Percentiles rank a stretch among this genome's conserved stretches.
phyloP scores from a whole-genome alignment of 129 eudicot species.

The Escallonia herrerae region DNA sequence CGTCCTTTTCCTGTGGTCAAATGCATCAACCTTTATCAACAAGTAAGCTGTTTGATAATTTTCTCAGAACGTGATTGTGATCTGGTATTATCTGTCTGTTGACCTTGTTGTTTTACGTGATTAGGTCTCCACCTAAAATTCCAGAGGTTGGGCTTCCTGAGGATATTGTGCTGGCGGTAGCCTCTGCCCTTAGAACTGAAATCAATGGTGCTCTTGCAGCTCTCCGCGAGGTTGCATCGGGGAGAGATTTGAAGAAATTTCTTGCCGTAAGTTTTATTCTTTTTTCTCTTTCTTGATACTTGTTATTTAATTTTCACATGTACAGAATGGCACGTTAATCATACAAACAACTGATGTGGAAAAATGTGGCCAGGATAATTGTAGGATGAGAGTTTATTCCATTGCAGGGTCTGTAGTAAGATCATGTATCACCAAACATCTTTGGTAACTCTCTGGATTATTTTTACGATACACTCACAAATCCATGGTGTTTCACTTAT shows the following conservation, averaged over 20 bases:
- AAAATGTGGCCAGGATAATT: too few relatives aligned
- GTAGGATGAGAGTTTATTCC: not conserved
- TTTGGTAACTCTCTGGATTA: too few relatives aligned
- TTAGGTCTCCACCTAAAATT: constrained; percentile 75
- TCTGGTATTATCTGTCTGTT: not conserved
- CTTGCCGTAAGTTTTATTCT: constrained; percentile 49
- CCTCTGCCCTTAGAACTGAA: constrained; percentile 60
- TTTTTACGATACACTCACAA: constrained; percentile 2
- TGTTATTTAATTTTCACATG: not conserved
- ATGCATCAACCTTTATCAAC: constrained; percentile 71
- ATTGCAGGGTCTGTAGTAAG: not conserved
- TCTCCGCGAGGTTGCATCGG: constrained; percentile 71
- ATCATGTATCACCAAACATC: too few relatives aligned
- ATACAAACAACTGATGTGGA: too few relatives aligned
- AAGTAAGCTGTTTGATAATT: constrained; percentile 34
- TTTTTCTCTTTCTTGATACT: not conserved
- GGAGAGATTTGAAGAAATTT: constrained; percentile 77
- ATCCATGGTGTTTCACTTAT: not conserved
- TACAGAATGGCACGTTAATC: too few relatives aligned
- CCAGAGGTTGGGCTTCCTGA: constrained; percentile 79
- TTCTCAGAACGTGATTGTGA: not conserved
- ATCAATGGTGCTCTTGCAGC: constrained; percentile 48
- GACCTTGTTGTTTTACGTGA: not conserved
- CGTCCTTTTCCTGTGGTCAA: constrained; percentile 70
- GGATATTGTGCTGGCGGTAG: constrained; percentile 55